These are phyloP conservation scores for Ogataea neopini DNA, from an alignment of 805 yeast species.

Conservation along the genomic window DNA sequence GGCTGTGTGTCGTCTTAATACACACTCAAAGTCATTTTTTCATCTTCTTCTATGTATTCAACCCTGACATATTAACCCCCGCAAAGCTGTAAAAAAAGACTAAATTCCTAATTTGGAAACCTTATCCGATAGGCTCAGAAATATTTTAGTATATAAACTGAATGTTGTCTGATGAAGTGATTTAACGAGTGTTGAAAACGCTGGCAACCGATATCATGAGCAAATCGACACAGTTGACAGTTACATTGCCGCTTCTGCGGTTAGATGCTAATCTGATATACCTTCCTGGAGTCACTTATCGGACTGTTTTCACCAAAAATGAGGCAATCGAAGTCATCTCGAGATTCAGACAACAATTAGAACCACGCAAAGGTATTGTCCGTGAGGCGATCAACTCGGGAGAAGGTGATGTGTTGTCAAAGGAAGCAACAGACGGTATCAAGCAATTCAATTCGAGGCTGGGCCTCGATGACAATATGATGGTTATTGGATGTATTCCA, in stretches of 20 bases:
- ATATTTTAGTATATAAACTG: too few relatives aligned
- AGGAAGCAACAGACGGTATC: slow-evolving; percentile 13
- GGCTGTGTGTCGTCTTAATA: not conserved
- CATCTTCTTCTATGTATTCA: slow-evolving; percentile 3
- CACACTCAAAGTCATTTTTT: slow-evolving; percentile 2
- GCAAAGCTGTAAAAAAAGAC: not conserved
- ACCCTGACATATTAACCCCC: not conserved
- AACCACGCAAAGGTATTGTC: not conserved
- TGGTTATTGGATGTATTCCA: slow-evolving; percentile 32
- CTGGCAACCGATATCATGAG: not conserved
- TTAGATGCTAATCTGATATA: slow-evolving; percentile 40
- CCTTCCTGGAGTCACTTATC: slow-evolving; percentile 63
- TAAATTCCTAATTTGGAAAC: slow-evolving; percentile 12
- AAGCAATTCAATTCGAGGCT: slow-evolving; percentile 5
- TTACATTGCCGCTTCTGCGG: slow-evolving; percentile 25
- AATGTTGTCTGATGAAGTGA: too few relatives aligned
- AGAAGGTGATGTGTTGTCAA: slow-evolving; percentile 1
- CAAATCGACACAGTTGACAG: slow-evolving; percentile 8
- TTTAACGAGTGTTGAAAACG: too few relatives aligned
- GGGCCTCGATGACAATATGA: slow-evolving; percentile 9
- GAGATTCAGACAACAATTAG: slow-evolving; percentile 1
- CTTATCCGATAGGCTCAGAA: slow-evolving; percentile 15
- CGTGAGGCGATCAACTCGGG: not conserved
- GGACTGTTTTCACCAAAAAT: slow-evolving; percentile 50
- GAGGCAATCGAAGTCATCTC: slow-evolving; percentile 49